Evolutionary conservation across 2,329 filamentous ascomycete species (phyloP), one percentile per base, ranked within the genome.

Genomic region (Sporothrix humicola): DNA sequence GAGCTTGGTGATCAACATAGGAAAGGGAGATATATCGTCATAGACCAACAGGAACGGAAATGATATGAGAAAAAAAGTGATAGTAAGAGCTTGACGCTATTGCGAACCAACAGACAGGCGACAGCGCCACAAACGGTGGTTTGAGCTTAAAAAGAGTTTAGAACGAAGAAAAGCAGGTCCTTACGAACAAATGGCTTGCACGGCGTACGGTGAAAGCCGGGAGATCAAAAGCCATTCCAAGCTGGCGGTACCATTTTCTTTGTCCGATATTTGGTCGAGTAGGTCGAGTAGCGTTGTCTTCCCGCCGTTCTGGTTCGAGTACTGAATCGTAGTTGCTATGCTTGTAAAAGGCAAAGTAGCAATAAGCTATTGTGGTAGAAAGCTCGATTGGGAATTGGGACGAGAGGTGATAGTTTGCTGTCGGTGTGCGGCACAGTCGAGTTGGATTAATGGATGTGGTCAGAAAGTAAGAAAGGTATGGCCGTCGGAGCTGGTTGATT

Each of bases 211-310:
- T 37, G 48, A 50, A 50, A n/a, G 48, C 48, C 48, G 31, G 13
- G 17, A 13, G 9, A 50, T 17, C 48, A 59, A 46, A 13, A 15
- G 37, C 52, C n/a, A 70, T 31, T 6, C 68, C 52, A 48, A 15
- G 20, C 52, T 70, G 68, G 68, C 52, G 68, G 68, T 46, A 70
- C 42, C 37, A 7, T 31, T 12, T 56, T n/a, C 20, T 17, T 48
- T 48, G 44, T 20, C 26, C 42, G 13, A 26, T 20, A 17, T 1
- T 23, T 61, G 58, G n/a, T 44, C 3, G 44, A 66, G 1, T 9
- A n/a, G 61, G 23, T 37, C 26, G 26, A 59, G 56, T 37, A 17
- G 56, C 17, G 26, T 26, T 15, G 26, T 37, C 20, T 37, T 37
- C 26, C 48, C 26, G 56, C 3, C 12, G 26, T 9, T 8, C 56